Evolutionary conservation across 768 basidiomycete species (phyloP).

Genomic region (Mycena vitilis): DNA sequence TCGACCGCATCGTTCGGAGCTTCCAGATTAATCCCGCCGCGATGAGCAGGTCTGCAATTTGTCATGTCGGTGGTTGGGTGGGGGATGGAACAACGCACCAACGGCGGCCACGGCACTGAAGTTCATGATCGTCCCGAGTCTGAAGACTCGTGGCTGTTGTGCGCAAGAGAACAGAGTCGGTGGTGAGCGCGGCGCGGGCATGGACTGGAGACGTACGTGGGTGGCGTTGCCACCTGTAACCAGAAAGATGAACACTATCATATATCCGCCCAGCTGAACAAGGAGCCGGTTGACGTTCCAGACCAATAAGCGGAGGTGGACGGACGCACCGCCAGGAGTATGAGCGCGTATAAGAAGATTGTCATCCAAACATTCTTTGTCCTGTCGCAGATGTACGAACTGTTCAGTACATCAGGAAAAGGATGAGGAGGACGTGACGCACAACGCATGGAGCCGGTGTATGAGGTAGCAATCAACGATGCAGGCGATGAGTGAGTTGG

Average conservation of each 20-base stretch:
- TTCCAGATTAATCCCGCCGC: slow-evolving; percentile 17
- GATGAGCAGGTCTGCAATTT: slow-evolving; percentile 1
- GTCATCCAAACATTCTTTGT: neutral
- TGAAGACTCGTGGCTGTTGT: neutral
- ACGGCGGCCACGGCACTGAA: neutral
- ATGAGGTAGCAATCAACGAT: slow-evolving; percentile 12
- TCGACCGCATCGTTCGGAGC: slow-evolving; percentile 11
- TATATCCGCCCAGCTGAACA: neutral
- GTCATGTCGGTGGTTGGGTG: neutral
- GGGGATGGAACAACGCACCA: neutral
- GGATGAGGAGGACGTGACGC: neutral
- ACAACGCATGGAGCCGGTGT: slow-evolving; percentile 4
- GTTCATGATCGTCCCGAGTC: neutral
- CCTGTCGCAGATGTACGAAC: neutral
- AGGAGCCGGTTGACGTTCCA: neutral
- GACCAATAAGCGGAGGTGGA: neutral
- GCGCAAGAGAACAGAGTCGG: neutral
- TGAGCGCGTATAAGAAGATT: slow-evolving; percentile 4
- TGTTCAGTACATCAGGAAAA: neutral
- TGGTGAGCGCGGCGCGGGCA: neutral
- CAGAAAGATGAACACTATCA: slow-evolving; percentile 9
- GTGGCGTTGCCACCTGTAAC: neutral
- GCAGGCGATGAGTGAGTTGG: neutral
- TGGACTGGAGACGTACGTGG: neutral
- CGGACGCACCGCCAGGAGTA: neutral